Percentiles rank a stretch among this genome's conserved stretches.
Conservation (phyloP, 176 grass and related monocot genomes). For the Rhynchospora breviuscula region DNA sequence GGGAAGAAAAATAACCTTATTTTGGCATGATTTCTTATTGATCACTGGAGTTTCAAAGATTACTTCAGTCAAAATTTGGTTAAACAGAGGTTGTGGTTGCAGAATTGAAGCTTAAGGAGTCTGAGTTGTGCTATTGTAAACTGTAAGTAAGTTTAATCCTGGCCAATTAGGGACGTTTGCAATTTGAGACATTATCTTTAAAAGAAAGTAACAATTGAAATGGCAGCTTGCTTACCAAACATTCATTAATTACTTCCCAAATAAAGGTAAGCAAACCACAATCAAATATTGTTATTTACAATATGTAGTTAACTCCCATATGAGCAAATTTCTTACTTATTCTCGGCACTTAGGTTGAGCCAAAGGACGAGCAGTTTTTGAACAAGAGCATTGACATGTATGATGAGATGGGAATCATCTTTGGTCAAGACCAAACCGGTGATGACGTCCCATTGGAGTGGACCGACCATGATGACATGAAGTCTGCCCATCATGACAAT, state of each 20-base stretch:
- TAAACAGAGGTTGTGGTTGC: not conserved
- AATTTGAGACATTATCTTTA: not conserved
- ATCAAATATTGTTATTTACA: not conserved
- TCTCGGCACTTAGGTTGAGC: not conserved
- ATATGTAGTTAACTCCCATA: not conserved
- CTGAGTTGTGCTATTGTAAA: not conserved
- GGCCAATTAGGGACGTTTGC: not conserved
- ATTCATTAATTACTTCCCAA: not conserved
- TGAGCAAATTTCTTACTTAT: not conserved
- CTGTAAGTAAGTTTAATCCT: not conserved
- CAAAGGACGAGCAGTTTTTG: slow-evolving; percentile 15
- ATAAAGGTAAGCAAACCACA: not conserved
- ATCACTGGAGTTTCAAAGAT: not conserved
- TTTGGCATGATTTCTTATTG: not conserved
- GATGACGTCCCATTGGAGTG: not conserved
- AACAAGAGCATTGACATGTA: slow-evolving; percentile 23
- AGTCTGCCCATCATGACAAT: not conserved
- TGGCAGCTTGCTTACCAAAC: not conserved
- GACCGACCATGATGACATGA: not conserved
- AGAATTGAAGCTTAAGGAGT: not conserved
- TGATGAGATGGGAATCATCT: slow-evolving; percentile 12
- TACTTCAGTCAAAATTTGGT: not conserved
- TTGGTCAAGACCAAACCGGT: not conserved
- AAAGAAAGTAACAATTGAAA: not conserved
- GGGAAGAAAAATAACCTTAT: not conserved